phyloP scores from a whole-genome alignment of 257 asterid species.

The Thymus quinquecostatus region DNA sequence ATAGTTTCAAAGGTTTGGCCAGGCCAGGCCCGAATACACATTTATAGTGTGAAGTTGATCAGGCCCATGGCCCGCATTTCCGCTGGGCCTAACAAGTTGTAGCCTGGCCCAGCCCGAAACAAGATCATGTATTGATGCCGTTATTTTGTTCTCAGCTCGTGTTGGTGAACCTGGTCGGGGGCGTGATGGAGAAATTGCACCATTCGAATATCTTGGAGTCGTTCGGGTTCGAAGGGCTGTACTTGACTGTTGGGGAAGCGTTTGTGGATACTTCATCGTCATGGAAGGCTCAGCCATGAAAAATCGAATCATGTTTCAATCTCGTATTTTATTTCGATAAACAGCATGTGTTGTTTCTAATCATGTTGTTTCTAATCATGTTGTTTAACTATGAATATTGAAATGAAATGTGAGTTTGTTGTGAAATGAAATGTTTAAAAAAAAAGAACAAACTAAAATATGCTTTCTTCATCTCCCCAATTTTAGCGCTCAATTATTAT shows the following conservation, averaged over 20 bases:
- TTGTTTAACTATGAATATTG: background rate
- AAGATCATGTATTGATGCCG: background rate
- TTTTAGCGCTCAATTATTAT: too few relatives aligned
- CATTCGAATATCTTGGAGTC: constrained; percentile 55
- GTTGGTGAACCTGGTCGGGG: constrained; percentile 72
- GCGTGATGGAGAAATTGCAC: constrained; percentile 79
- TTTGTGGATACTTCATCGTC: constrained; percentile 62
- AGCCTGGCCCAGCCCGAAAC: too few relatives aligned
- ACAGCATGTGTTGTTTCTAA: background rate
- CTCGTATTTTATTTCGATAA: too few relatives aligned
- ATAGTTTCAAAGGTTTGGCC: background rate
- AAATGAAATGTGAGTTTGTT: background rate
- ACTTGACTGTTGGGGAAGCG: constrained; percentile 79
- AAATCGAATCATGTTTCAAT: background rate
- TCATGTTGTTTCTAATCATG: background rate
- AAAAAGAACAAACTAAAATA: too few relatives aligned
- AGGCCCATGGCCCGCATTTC: too few relatives aligned
- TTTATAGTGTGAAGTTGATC: too few relatives aligned
- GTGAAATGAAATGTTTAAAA: background rate
- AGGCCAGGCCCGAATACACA: too few relatives aligned
- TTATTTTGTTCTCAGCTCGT: constrained; percentile 49
- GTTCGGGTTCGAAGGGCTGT: constrained; percentile 59
- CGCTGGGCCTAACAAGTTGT: too few relatives aligned
- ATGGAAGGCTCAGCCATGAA: constrained; percentile 52
- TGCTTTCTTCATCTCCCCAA: too few relatives aligned